These are phyloP conservation scores for Dryadomyces quercivorus DNA, from an alignment of 2,329 filamentous ascomycete species.

Conservation along the genomic window DNA sequence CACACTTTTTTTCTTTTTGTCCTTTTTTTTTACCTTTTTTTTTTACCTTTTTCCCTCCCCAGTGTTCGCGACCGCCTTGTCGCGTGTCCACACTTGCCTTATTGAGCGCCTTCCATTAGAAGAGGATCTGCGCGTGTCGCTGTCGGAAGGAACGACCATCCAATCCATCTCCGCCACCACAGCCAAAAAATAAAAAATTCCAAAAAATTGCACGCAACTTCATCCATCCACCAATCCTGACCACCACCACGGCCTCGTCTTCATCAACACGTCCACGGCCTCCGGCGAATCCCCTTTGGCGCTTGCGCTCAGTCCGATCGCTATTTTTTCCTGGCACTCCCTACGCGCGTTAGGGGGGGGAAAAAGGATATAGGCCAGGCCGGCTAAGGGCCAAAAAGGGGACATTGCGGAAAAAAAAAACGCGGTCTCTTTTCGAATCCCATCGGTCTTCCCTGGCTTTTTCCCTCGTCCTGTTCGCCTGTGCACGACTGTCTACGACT, in stretches of 20 bases:
- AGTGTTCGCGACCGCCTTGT: background rate
- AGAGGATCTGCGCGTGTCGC: background rate
- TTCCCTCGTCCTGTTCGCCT: constrained; percentile 12
- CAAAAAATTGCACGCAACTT: background rate
- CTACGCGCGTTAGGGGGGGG: background rate
- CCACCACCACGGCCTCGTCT: background rate
- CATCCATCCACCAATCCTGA: constrained; percentile 1
- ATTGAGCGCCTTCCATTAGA: background rate
- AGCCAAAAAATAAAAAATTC: background rate
- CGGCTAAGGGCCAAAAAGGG: background rate
- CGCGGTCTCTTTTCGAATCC: background rate
- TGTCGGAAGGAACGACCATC: background rate
- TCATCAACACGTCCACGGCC: background rate
- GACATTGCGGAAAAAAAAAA: constrained; percentile 1
- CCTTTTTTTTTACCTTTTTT: background rate
- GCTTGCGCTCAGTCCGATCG: background rate
- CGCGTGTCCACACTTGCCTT: background rate
- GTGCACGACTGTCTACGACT: too few species aligned
- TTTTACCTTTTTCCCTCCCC: background rate
- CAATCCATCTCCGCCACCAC: background rate
- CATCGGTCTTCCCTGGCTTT: background rate
- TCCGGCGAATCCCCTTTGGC: background rate
- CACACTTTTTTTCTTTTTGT: background rate
- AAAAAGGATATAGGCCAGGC: background rate
- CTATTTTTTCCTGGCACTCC: background rate